Percentiles rank a stretch among this genome's conserved stretches.
Evolutionary conservation across 371 early-diverging fungal species (phyloP).

Genomic region (Rhizopus stolonifer): DNA sequence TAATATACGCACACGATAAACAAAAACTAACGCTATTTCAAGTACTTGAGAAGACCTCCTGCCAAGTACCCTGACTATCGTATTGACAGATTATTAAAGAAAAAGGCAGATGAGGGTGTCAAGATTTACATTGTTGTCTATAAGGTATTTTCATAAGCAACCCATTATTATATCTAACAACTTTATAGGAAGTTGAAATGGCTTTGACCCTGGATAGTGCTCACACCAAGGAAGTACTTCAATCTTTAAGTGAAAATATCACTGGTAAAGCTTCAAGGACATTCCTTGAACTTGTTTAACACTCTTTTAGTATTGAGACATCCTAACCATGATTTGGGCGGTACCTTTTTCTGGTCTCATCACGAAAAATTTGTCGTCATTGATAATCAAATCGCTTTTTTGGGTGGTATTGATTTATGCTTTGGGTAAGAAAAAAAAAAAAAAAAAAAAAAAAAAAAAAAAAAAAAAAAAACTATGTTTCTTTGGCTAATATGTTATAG

Average conservation of each 20-base stretch:
- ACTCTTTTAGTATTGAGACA: constrained; percentile 67
- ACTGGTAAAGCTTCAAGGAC: constrained; percentile 40
- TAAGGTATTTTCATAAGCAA: background rate
- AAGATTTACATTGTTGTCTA: constrained; percentile 81
- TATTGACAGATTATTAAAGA: constrained; percentile 78
- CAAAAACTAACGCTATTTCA: background rate
- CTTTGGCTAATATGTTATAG: constrained; percentile 26
- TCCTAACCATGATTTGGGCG: constrained; percentile 73
- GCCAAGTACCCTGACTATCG: constrained; percentile 75
- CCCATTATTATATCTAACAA: background rate
- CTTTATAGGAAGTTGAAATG: constrained; percentile 66
- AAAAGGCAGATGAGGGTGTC: constrained; percentile 88
- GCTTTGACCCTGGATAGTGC: constrained; percentile 77
- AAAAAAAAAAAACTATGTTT: no score
- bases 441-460: no score
- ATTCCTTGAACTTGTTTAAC: constrained; percentile 2
- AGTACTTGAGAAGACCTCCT: constrained; percentile 80
- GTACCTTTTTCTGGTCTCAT: constrained; percentile 80
- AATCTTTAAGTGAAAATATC: constrained; percentile 74
- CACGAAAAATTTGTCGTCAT: constrained; percentile 68
- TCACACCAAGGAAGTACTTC: constrained; percentile 75
- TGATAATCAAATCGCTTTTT: constrained; percentile 82
- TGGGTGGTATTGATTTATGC: constrained; percentile 92
- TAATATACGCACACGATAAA: background rate
- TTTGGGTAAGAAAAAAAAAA: constrained; percentile 70